Base-by-base conservation (phyloP, 148 eudicot genomes). In the Vaccinium macrocarpon region DNA sequence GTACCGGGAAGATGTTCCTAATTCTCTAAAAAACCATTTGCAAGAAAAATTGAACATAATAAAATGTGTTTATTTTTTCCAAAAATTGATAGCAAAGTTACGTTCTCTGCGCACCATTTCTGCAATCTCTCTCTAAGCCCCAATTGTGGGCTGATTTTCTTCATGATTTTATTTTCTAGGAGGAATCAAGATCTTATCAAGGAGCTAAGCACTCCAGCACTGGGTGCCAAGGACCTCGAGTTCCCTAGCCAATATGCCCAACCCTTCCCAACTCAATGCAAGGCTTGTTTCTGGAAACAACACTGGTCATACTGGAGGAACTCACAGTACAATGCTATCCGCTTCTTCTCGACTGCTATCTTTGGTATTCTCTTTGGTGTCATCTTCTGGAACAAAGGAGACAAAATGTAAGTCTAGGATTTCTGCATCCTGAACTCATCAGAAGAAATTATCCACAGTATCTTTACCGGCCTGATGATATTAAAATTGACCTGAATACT, bases 251-350 rank as follows among this genome's bases (percentile, higher is more conserved):
- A 76, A 25, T 76, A 83, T 56, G 76, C 85, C 0, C 81, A 76
- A 61, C 7, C 73, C 3, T 76, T 83, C 55, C 12, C 59, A 16
- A 83, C 46, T 42, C 46, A 42, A 42, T 42, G 46, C 46, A 42
- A 42, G 46, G 46, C 46, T 42, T 42, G 46, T 73, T 83, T 83
- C 68, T 76, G 73, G 73, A 83, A 83, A 76, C 85, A 83, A 76
- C 38, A 48, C 32, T 75, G 79, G 81, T 83, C 85, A n/a, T 83
- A 83, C 59, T 83, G 85, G 85, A 83, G 85, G 56, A 61, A 83
- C 80, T 64, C 85, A 61, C 81, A 76, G 74, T 76, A 76, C 38
- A 83, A 83, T 23, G 81, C 46, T 9, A 51, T 76, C n/a, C 49
- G 85, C 29, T 83, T 83, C 57, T 61, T 83, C 42, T 57, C 25